Evolutionary conservation across 2,329 filamentous ascomycete species (phyloP).

Genomic region (Fusarium verrucosum): DNA sequence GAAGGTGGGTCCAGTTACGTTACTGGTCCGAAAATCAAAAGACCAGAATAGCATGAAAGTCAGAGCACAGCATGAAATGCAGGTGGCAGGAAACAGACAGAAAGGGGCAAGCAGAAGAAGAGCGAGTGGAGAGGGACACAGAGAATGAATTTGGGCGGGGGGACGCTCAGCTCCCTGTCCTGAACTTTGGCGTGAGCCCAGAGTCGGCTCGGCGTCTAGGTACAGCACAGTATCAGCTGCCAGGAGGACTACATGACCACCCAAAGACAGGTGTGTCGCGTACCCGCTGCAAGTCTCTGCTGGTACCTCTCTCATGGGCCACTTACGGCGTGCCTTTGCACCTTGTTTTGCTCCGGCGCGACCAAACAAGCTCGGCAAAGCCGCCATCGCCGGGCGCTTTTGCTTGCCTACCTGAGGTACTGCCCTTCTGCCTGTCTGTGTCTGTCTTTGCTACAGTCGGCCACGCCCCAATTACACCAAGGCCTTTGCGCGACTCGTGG

Average conservation of each 20-base stretch:
- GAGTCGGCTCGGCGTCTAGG: slow-evolving; percentile 36
- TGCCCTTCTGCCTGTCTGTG: slow-evolving; percentile 11
- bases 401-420: slow-evolving; percentile 32
- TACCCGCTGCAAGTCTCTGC: slow-evolving; percentile 51
- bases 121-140: slow-evolving; percentile 44
- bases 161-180: slow-evolving; percentile 47
- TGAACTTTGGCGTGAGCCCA: slow-evolving; percentile 32
- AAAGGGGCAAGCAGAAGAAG: slow-evolving; percentile 36
- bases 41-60: slow-evolving; percentile 13
- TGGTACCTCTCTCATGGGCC: slow-evolving; percentile 45
- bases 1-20: slow-evolving; percentile 5
- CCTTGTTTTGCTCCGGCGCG: slow-evolving; percentile 43
- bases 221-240: slow-evolving; percentile 53
- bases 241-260: slow-evolving; percentile 47
- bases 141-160: slow-evolving; percentile 42
- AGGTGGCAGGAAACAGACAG: slow-evolving; percentile 28
- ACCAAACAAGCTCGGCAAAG: slow-evolving; percentile 42
- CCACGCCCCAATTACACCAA: slow-evolving; percentile 28
- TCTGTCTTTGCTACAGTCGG: slow-evolving; percentile 10
- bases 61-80: slow-evolving; percentile 24
- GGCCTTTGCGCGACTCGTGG: slow-evolving; percentile 33
- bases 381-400: slow-evolving; percentile 32
- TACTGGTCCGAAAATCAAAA: not conserved
- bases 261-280: slow-evolving; percentile 50
- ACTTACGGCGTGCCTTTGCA: slow-evolving; percentile 40